Base-by-base conservation (phyloP, 495 filamentous ascomycete species). In the Glutinoglossum americanum region DNA sequence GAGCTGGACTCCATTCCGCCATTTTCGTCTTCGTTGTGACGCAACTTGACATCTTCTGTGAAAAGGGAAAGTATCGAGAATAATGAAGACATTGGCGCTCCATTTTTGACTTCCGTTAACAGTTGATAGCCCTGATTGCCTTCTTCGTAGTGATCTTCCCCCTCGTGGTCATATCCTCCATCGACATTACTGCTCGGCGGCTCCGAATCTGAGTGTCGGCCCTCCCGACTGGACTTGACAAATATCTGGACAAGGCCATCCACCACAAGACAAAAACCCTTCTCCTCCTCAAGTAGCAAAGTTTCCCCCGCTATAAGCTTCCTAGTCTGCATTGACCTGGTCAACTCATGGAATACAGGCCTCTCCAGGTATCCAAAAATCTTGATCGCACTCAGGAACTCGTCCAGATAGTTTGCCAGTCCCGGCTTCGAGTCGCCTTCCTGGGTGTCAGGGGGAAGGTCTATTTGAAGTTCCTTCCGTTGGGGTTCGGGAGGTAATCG, bases 311-410 rank as follows among this genome's bases (percentile, higher is more conserved):
- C 92, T 59, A 97, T 89, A 45, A 98, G 71, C 71, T 94, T 97
- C 63, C 87, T 74, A 5, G 92, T 97, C 71, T 97, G 92, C 92
- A 98, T 97, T 32, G 88, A 94, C 60, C 92, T 78, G 1, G 92
- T 97, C 62, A 98, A 76, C 67, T 98, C 92, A 66, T 98, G 92
- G 66, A 97, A 98, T 15, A 98, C 92, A 1, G 90, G 87, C 21
- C 92, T 78, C 67, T 98, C 92, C 48, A 98, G 75, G 66, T 97
- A 98, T 1, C 92, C 92, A 71, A 98, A 98, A 47, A 98, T 89
- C 65, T 96, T 97, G 67, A 98, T 97, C n/a, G 92, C 92, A 68
- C 88, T 95, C 15, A 98, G 74, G 62, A 97, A 98, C 70, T 98
- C 93, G 67, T 98, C 92, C 13, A 98, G 76, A 68, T 98, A 98